Percentiles rank a stretch among this genome's conserved stretches.
These are phyloP conservation scores for Lepidium sativum DNA, from an alignment of 345 rosid species.

Conservation along the genomic window DNA sequence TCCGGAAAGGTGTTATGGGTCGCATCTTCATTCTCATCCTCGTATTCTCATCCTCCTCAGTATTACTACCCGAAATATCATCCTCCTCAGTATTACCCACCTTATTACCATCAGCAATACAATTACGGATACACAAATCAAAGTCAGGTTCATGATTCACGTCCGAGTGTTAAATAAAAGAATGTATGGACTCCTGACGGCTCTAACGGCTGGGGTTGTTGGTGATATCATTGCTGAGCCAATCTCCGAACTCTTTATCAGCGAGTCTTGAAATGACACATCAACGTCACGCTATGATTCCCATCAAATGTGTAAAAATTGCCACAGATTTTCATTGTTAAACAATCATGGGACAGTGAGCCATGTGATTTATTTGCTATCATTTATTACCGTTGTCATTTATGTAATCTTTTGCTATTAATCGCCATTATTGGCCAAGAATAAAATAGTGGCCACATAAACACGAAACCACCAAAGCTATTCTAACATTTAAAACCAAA, in stretches of 20 bases:
- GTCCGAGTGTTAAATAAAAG: constrained; percentile 1
- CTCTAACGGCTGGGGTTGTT: constrained; percentile 4
- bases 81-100: background rate
- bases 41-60: too few species aligned
- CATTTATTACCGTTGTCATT: too few species aligned
- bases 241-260: background rate
- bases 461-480: too few species aligned
- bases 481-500: too few species aligned
- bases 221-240: constrained; percentile 1
- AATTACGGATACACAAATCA: constrained; percentile 8
- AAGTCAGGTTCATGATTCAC: background rate
- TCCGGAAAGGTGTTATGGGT: background rate
- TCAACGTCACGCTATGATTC: background rate
- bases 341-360: too few species aligned
- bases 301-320: too few species aligned
- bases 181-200: constrained; percentile 6
- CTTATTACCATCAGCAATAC: constrained; percentile 12
- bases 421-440: too few species aligned
- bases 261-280: constrained; percentile 4
- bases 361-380: too few species aligned
- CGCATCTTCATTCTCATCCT: background rate
- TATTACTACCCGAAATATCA: background rate
- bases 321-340: too few species aligned
- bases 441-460: too few species aligned
- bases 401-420: too few species aligned